Conservation (phyloP, 768 basidiomycete genomes). For the Lactarius sanguifluus region DNA sequence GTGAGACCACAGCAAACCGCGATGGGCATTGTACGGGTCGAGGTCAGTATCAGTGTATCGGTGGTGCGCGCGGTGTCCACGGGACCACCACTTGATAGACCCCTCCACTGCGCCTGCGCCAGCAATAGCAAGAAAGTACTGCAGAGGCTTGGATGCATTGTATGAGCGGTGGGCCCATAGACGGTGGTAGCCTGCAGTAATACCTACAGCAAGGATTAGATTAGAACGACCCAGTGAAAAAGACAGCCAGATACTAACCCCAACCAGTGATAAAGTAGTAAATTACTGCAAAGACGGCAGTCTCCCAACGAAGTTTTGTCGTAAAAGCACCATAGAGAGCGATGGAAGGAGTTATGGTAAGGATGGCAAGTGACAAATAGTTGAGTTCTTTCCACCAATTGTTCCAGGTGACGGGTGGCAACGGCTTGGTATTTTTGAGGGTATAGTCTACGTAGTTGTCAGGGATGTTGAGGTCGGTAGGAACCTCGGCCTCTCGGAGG, state of each 20-base stretch:
- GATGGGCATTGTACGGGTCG: constrained; percentile 92
- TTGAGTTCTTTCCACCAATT: constrained; percentile 61
- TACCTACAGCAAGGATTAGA: constrained; percentile 44
- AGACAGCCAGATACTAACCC: constrained; percentile 50
- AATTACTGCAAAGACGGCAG: constrained; percentile 60
- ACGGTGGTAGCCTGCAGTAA: constrained; percentile 94
- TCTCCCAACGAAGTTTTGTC: constrained; percentile 69
- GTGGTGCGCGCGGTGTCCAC: constrained; percentile 97
- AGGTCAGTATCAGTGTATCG: constrained; percentile 96
- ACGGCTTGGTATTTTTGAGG: constrained; percentile 48
- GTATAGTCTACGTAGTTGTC: constrained; percentile 60
- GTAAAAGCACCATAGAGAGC: constrained; percentile 70
- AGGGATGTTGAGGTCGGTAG: constrained; percentile 44
- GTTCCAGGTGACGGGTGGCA: constrained; percentile 47
- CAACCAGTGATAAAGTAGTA: constrained; percentile 84
- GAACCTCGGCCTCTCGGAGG: constrained; percentile 31
- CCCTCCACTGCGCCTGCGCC: constrained; percentile 95
- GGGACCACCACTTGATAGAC: constrained; percentile 98
- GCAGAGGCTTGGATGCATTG: constrained; percentile 83
- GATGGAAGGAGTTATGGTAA: constrained; percentile 71
- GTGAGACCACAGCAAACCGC: constrained; percentile 84
- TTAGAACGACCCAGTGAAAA: background rate
- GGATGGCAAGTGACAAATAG: constrained; percentile 73
- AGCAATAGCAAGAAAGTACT: constrained; percentile 79
- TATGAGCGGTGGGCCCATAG: constrained; percentile 97